These are phyloP conservation scores for Plasmodium billcollinsi DNA, from an alignment of 169 alveolate genomes.

Conservation along the genomic window DNA sequence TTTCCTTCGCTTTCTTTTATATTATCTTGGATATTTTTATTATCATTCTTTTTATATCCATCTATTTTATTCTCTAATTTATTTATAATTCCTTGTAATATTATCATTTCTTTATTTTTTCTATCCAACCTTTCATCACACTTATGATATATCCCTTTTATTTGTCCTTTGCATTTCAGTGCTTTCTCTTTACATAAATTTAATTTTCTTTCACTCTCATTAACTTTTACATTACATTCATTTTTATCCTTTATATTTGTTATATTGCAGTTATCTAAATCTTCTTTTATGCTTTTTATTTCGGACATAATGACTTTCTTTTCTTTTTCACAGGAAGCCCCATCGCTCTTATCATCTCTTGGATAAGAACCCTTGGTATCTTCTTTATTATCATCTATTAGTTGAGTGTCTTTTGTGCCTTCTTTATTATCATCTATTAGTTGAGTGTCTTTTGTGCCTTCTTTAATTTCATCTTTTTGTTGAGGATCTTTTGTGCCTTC, in stretches of 20 bases:
- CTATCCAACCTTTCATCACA: slow-evolving; percentile 15
- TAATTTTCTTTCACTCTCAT: slow-evolving; percentile 10
- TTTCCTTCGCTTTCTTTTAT: too few relatives aligned
- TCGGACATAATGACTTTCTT: slow-evolving; percentile 4
- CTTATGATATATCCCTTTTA: slow-evolving; percentile 2
- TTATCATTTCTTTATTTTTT: slow-evolving; percentile 17
- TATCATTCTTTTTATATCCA: too few relatives aligned
- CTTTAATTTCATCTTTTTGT: not conserved
- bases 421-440: not conserved
- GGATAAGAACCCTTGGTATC: not conserved
- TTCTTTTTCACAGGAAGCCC: slow-evolving; percentile 18
- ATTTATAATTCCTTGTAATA: slow-evolving; percentile 17
- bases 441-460: not conserved
- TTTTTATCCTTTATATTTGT: not conserved
- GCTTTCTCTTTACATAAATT: slow-evolving; percentile 37
- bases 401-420: not conserved
- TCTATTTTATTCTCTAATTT: slow-evolving; percentile 29
- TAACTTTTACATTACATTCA: not conserved
- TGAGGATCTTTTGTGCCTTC: not conserved
- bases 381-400: not conserved
- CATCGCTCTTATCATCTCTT: not conserved
- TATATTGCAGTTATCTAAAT: slow-evolving; percentile 3
- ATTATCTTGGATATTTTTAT: too few relatives aligned
- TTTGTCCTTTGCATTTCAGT: slow-evolving; percentile 1
- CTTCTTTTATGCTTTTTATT: slow-evolving; percentile 14